Base-by-base conservation (phyloP, 2,329 filamentous ascomycete genomes). In the Botrytis cinerea region DNA sequence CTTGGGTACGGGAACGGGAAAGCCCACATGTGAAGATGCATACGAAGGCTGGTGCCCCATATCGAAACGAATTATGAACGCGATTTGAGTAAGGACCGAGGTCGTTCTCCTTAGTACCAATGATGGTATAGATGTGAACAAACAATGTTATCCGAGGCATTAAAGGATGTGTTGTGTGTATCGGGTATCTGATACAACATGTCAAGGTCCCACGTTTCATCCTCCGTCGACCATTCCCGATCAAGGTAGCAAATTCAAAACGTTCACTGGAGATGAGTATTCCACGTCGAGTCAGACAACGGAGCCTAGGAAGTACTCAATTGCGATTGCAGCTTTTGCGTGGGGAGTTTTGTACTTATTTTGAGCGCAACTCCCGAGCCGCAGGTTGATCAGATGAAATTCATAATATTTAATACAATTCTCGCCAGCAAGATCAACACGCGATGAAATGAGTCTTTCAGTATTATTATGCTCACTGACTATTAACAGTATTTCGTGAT, bases 181-280 rank as follows among this genome's bases (percentile, higher is more conserved):
- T 70, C 54, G 40, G 54, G 68, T 38, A 45, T n/a, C 14, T 61
- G 68, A 70, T 62, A 70, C 68, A 70, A 62, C 20, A 22, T 57
- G 54, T 62, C 54, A 46, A 46, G 28, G 28, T 18, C 40, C 68
- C 54, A 70, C 25, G 68, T 70, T 70, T 70, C 54, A 70, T 70
- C 54, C 54, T 46, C 54, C 40, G 28, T 35, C 68, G 22, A 46
- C 40, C 68, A 70, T 46, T n/a, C 66, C 28, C 43, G 45, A 61
- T 46, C 14, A 43, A 62, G 54, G 20, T 45, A 70, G 57, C n/a
- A 46, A 35, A 46, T 70, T 35, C 14, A 70, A 70, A 61, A 46
- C 28, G 28, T 61, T 46, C n/a, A 10, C 66, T 28, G 66, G 48
- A 69, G 40, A 70, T 16, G n/a, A 61, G 45, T 46, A 35, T 25